Evolutionary conservation across 1,139 yeast genomes (phyloP).

Genomic region (Pichia sp.): DNA sequence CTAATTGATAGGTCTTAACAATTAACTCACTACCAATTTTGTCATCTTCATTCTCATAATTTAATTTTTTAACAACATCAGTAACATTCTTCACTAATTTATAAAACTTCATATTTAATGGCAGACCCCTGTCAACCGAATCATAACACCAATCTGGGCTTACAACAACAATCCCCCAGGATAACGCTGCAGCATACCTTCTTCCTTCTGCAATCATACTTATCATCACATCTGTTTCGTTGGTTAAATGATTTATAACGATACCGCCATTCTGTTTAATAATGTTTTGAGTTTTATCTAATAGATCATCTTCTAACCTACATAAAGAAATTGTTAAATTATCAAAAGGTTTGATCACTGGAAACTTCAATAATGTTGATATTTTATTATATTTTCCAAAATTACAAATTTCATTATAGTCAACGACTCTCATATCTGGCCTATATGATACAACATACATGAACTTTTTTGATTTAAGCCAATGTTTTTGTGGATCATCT

Average conservation of each 20-base stretch:
- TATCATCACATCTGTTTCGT: conserved; percentile 44
- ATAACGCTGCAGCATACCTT: conserved; percentile 53
- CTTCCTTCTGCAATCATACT: conserved; percentile 49
- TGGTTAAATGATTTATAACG: conserved; percentile 48
- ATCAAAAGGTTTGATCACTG: conserved; percentile 18
- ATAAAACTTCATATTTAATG: conserved; percentile 45
- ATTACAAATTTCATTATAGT: conserved; percentile 36
- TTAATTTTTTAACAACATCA: conserved; percentile 7
- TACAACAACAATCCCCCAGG: conserved; percentile 63
- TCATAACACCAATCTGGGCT: conserved; percentile 73
- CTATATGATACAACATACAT: conserved; percentile 50
- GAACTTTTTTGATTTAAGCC: conserved; percentile 26
- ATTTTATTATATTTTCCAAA: neutral
- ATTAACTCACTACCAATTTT: conserved; percentile 17
- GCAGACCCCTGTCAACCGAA: conserved; percentile 53
- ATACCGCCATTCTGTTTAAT: conserved; percentile 53
- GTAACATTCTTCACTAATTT: conserved; percentile 23
- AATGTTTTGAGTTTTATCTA: conserved; percentile 30
- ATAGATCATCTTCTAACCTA: conserved; percentile 18
- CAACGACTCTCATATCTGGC: conserved; percentile 51
- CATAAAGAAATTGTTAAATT: conserved; percentile 23
- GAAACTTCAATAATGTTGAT: neutral
- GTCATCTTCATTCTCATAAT: conserved; percentile 21
- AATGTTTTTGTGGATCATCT: conserved; percentile 12
- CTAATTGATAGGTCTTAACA: conserved; percentile 24